Evolutionary conservation across 257 asterid species (phyloP).

Genomic region (Solanum pinnatisectum): DNA sequence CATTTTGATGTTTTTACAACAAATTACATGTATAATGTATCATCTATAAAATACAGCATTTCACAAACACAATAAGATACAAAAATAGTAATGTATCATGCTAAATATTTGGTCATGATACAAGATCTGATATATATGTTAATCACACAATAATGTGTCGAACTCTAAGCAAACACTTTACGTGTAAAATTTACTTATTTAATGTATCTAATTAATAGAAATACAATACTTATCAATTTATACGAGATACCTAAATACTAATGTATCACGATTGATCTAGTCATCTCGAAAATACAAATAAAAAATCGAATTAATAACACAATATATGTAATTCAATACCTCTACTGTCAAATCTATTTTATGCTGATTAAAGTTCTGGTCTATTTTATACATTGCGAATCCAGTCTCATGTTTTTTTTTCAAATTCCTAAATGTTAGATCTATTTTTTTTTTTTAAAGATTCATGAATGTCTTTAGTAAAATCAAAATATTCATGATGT

Average conservation of each 20-base stretch:
- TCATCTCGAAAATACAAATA: neutral
- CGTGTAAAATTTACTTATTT: neutral
- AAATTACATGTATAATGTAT: neutral
- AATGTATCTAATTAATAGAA: neutral
- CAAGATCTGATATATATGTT: neutral
- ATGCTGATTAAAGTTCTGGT: neutral
- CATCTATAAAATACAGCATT: neutral
- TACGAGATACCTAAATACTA: neutral
- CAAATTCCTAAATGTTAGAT: neutral
- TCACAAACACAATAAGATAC: neutral
- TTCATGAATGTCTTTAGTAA: neutral
- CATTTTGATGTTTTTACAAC: neutral
- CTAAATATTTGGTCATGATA: neutral
- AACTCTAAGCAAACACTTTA: neutral
- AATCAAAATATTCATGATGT: neutral
- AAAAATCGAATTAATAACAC: no score
- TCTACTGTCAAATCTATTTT: neutral
- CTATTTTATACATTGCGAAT: neutral
- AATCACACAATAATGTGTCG: neutral
- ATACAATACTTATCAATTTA: neutral
- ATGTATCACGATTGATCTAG: neutral
- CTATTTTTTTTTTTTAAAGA: neutral
- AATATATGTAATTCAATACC: neutral
- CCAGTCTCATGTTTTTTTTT: neutral
- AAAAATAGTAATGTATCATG: neutral